These are phyloP conservation scores for Pleurotus salmoneostramineus DNA, from an alignment of 768 basidiomycete species.

Conservation along the genomic window DNA sequence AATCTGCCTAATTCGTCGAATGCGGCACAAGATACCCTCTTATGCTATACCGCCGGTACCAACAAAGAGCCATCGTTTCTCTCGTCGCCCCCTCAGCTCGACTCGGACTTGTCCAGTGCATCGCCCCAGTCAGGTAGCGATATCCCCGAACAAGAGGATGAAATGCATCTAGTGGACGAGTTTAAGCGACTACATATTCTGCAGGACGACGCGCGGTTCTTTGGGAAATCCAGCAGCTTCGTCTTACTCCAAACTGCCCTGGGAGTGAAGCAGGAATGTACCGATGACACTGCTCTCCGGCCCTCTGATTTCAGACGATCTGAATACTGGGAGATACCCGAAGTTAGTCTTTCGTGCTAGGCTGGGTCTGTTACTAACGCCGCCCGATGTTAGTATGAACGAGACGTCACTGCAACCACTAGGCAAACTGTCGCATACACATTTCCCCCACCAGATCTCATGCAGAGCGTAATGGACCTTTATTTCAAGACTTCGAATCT, in stretches of 20 bases:
- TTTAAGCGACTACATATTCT: constrained; percentile 29
- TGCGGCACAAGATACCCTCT: constrained; percentile 9
- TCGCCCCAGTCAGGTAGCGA: constrained; percentile 14
- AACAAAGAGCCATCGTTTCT: background rate
- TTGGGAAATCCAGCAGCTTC: constrained; percentile 53
- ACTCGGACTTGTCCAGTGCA: constrained; percentile 4
- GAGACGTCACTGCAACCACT: background rate
- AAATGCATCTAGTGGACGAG: constrained; percentile 29
- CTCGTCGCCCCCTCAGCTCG: background rate
- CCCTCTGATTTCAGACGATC: constrained; percentile 19
- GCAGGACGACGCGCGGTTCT: constrained; percentile 38
- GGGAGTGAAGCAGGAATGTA: constrained; percentile 55
- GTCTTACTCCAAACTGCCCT: constrained; percentile 53
- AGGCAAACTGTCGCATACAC: background rate
- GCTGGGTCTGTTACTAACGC: background rate
- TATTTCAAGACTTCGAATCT: constrained; percentile 62
- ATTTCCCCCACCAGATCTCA: constrained; percentile 53
- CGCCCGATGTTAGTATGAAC: background rate
- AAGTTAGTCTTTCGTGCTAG: constrained; percentile 21
- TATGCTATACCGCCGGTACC: background rate
- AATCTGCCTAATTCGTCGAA: constrained; percentile 11
- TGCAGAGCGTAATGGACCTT: constrained; percentile 46
- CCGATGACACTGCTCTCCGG: constrained; percentile 18
- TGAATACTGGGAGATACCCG: constrained; percentile 33
- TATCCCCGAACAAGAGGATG: constrained; percentile 25